These are phyloP conservation scores for Ashbya aceris DNA, from an alignment of 1,139 yeast genomes.

Conservation along the genomic window DNA sequence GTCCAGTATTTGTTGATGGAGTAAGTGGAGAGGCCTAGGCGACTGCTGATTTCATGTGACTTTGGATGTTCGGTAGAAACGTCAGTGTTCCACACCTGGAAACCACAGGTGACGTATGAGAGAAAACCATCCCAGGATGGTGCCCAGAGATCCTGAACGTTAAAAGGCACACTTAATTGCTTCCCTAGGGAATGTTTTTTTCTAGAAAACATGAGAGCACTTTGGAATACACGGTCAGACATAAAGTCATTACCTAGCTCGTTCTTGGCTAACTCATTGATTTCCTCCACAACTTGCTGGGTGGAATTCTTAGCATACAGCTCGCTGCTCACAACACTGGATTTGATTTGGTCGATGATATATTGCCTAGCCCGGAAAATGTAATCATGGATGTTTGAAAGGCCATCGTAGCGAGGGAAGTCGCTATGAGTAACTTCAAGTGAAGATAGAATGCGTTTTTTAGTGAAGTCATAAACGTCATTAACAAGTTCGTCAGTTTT, in stretches of 20 bases:
- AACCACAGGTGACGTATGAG: slow-evolving; percentile 25
- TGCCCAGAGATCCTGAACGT: slow-evolving; percentile 66
- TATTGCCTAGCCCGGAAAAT: slow-evolving; percentile 61
- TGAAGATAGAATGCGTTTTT: slow-evolving; percentile 42
- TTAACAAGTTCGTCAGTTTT: slow-evolving; percentile 55
- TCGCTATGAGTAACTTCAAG: slow-evolving; percentile 54
- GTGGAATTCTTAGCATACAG: slow-evolving; percentile 57
- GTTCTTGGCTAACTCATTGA: slow-evolving; percentile 54
- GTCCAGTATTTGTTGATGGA: slow-evolving; percentile 24
- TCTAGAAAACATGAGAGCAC: slow-evolving; percentile 77
- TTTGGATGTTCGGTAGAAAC: slow-evolving; percentile 2
- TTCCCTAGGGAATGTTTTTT: slow-evolving; percentile 55
- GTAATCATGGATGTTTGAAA: slow-evolving; percentile 59
- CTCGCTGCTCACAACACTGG: slow-evolving; percentile 61
- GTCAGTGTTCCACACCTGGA: slow-evolving; percentile 8
- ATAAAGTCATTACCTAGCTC: slow-evolving; percentile 51
- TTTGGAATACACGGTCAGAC: slow-evolving; percentile 59
- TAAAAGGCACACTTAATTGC: slow-evolving; percentile 49
- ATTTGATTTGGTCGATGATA: slow-evolving; percentile 54
- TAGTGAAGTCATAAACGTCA: slow-evolving; percentile 53
- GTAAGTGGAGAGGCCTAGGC: slow-evolving; percentile 19
- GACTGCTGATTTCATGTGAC: slow-evolving; percentile 6
- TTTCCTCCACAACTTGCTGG: slow-evolving; percentile 46
- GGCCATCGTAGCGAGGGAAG: slow-evolving; percentile 50
- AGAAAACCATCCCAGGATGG: slow-evolving; percentile 55